phyloP scores from a whole-genome alignment of 2,329 filamentous ascomycete genomes.

The Microdochium paspali region DNA sequence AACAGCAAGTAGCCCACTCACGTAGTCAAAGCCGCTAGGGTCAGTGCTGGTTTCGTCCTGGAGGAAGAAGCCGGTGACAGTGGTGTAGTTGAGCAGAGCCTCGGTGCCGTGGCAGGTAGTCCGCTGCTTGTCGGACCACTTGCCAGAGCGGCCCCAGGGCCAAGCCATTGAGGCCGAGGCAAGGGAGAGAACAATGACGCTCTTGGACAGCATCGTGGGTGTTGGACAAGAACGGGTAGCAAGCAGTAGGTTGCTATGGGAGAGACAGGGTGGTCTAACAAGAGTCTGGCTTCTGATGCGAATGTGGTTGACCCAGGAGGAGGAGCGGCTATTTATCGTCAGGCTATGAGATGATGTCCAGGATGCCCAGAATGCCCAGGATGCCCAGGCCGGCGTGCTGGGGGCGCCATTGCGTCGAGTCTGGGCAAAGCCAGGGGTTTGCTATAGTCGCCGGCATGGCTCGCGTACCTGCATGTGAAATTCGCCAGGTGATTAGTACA shows the following conservation, averaged over 20 bases:
- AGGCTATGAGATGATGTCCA: not conserved
- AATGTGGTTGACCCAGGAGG: not conserved
- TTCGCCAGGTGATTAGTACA: too few species aligned
- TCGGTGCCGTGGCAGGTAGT: constrained; percentile 7
- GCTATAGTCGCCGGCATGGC: too few species aligned
- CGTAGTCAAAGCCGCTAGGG: constrained; percentile 53
- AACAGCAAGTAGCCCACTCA: constrained; percentile 22
- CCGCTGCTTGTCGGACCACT: constrained; percentile 8
- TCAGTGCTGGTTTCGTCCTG: constrained; percentile 52
- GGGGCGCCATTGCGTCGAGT: not conserved
- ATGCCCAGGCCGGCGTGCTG: not conserved
- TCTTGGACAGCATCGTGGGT: constrained; percentile 8
- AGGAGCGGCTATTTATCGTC: not conserved
- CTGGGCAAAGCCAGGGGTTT: not conserved
- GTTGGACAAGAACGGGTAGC: not conserved
- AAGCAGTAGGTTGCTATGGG: not conserved
- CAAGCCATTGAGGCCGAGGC: constrained; percentile 10
- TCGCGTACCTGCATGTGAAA: too few species aligned
- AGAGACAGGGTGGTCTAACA: not conserved
- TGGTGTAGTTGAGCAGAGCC: constrained; percentile 46
- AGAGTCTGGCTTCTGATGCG: not conserved
- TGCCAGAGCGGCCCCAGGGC: constrained; percentile 11
- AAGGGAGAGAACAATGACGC: constrained; percentile 10
- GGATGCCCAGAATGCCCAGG: not conserved
- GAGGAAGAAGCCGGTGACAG: constrained; percentile 52